phyloP scores from a whole-genome alignment of 495 filamentous ascomycete species.

The Penicillium verhagenii region DNA sequence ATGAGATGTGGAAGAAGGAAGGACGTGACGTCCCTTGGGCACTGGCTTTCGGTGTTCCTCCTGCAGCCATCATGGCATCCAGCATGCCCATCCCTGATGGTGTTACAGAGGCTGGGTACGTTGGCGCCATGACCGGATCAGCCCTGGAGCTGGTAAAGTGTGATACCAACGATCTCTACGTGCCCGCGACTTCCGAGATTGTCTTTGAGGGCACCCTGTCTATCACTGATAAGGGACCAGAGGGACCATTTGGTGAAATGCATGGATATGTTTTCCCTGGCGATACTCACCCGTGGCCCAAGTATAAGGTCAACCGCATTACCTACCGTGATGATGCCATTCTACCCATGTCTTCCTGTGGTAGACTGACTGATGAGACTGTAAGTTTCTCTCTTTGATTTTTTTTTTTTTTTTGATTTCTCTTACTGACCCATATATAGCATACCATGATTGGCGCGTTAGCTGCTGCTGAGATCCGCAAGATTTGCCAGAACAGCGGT shows the following conservation, averaged over 20 bases:
- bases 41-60: constrained; percentile 38
- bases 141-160: constrained; percentile 42
- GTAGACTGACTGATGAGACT: constrained; percentile 38
- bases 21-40: constrained; percentile 40
- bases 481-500: constrained; percentile 32
- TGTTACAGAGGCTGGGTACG: constrained; percentile 34
- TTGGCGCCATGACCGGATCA: constrained; percentile 36
- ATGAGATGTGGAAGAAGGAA: constrained; percentile 37
- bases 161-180: constrained; percentile 39
- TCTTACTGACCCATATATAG: constrained; percentile 2
- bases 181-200: constrained; percentile 41
- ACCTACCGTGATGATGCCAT: constrained; percentile 41
- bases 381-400: constrained; percentile 13
- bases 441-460: constrained; percentile 41
- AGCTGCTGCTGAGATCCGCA: constrained; percentile 37
- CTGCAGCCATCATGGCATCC: constrained; percentile 39
- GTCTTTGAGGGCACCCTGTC: constrained; percentile 42
- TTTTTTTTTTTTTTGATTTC: neutral
- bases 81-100: constrained; percentile 41
- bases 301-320: constrained; percentile 40
- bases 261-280: constrained; percentile 40
- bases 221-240: constrained; percentile 28
- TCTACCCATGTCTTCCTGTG: constrained; percentile 34
- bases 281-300: constrained; percentile 23
- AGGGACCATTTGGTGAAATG: constrained; percentile 41